phyloP scores from a whole-genome alignment of 1,284 basidiomycete species.

The Pseudozyma tsukubaensis region DNA sequence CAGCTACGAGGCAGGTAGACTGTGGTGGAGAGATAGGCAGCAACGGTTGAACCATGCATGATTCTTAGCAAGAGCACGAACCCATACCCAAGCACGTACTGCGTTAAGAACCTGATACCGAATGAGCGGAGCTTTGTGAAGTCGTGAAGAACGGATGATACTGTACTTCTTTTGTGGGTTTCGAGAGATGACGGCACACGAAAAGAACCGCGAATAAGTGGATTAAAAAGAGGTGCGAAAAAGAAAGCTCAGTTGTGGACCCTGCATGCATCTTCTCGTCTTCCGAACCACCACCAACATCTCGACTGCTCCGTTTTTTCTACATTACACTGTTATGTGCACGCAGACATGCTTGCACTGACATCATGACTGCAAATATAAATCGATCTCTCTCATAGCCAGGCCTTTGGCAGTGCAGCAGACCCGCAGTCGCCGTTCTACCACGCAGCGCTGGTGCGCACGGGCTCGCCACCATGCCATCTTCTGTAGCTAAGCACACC shows the following conservation, averaged over 20 bases:
- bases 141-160: not conserved
- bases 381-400: not conserved
- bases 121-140: not conserved
- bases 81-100: not conserved
- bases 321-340: no score
- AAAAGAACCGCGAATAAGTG: no score
- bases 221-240: not conserved
- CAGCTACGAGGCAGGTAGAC: slow-evolving; percentile 58
- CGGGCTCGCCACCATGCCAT: slow-evolving; percentile 26
- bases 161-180: not conserved
- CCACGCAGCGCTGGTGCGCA: not conserved
- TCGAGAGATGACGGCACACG: not conserved
- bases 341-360: no score
- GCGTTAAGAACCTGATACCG: not conserved
- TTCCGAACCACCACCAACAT: not conserved
- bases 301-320: no score
- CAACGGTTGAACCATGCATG: slow-evolving; percentile 20
- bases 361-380: not conserved
- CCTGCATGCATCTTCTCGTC: not conserved
- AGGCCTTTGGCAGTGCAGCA: not conserved
- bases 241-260: slow-evolving; percentile 3
- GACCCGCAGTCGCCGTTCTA: no score
- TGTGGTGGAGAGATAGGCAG: slow-evolving; percentile 60
- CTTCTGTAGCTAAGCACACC: slow-evolving; percentile 72
- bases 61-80: not conserved